Evolutionary conservation across 768 basidiomycete genomes (phyloP).

Genomic region (Tricholoma terreum): DNA sequence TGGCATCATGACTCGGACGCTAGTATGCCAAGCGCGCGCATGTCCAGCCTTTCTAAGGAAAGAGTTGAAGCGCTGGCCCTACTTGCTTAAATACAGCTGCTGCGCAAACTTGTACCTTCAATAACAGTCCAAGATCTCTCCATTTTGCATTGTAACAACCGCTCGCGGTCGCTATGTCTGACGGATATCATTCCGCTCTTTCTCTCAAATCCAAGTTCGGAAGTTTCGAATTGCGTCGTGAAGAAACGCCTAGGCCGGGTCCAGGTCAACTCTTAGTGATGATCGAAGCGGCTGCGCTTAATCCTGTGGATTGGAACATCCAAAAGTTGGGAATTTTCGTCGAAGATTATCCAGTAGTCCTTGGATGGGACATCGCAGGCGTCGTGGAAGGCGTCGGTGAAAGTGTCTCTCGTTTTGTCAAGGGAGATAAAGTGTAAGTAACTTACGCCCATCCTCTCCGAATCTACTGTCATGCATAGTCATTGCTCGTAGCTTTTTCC

Average conservation of each 20-base stretch:
- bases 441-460: background rate
- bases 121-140: no score
- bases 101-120: no score
- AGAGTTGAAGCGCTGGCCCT: no score
- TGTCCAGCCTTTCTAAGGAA: no score
- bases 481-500: constrained; percentile 9
- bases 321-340: constrained; percentile 1
- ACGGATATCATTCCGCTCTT: background rate
- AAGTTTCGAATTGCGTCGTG: background rate
- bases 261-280: constrained; percentile 13
- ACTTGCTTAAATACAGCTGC: no score
- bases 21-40: no score
- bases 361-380: constrained; percentile 52
- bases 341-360: constrained; percentile 31
- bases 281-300: constrained; percentile 13
- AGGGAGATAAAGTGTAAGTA: constrained; percentile 52
- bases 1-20: no score
- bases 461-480: no score
- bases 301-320: constrained; percentile 13
- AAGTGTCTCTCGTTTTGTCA: constrained; percentile 45
- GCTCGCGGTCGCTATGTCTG: background rate
- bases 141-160: background rate
- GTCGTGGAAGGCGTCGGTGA: constrained; percentile 49
- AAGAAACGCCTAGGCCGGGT: constrained; percentile 6
- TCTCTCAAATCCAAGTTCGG: background rate